phyloP scores from a whole-genome alignment of 73 alveolate species.

The Halteria grandinella region DNA sequence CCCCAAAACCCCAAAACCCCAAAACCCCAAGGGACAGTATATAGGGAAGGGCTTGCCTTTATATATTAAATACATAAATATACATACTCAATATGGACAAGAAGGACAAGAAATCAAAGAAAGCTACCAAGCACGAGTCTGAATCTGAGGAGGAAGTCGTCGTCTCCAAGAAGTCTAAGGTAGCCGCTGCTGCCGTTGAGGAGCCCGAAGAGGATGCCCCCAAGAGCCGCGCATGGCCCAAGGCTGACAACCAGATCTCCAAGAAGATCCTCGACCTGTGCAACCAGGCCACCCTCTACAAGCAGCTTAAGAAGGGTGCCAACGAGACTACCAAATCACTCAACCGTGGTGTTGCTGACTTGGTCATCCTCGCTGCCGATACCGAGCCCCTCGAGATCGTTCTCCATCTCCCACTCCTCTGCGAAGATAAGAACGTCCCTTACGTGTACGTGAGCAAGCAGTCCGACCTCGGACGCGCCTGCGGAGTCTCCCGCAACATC shows the following conservation, averaged over 20 bases:
- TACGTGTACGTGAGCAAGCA: slow-evolving; percentile 97
- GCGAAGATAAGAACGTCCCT: slow-evolving; percentile 99
- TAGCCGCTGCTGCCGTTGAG: slow-evolving; percentile 22
- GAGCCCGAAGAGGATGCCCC: too few species aligned
- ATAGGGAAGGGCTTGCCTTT: too few species aligned
- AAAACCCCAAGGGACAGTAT: too few species aligned
- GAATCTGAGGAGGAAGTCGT: too few species aligned
- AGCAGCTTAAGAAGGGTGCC: slow-evolving; percentile 98
- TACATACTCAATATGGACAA: not conserved
- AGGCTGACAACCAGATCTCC: slow-evolving; percentile 83
- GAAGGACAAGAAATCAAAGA: not conserved
- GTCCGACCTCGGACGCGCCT: slow-evolving; percentile 98
- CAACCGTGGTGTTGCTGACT: slow-evolving; percentile 98
- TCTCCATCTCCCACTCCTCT: slow-evolving; percentile 96
- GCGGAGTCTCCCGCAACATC: slow-evolving; percentile 98
- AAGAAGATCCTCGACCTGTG: slow-evolving; percentile 78
- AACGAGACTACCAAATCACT: slow-evolving; percentile 98
- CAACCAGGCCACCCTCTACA: slow-evolving; percentile 88
- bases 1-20: too few species aligned
- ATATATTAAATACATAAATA: too few species aligned
- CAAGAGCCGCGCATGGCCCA: slow-evolving; percentile 86
- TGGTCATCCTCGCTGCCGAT: slow-evolving; percentile 99
- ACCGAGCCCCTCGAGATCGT: slow-evolving; percentile 99
- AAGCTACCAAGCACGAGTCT: not conserved
- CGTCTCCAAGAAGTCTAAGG: not conserved